Evolutionary conservation across 768 basidiomycete species (phyloP), one percentile per base, ranked within the genome.

Genomic region (Suillus weaverae): DNA sequence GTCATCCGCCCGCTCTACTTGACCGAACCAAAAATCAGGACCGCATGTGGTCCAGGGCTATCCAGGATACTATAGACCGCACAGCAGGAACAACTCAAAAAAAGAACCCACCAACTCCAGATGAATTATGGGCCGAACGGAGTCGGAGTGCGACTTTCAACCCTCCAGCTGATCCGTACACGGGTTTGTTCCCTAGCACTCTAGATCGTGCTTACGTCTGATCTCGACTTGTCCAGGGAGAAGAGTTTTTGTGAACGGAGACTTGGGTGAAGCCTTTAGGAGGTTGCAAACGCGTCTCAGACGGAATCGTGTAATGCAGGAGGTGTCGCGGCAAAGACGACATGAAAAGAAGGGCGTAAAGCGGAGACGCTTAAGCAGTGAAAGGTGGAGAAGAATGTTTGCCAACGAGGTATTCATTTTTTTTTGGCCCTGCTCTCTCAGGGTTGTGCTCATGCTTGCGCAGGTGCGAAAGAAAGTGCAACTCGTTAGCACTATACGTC

Each of bases 341-440:
- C 92, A 94, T 74, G 93, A 93, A 76, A 92, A 94, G 81, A 89
- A 87, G 77, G 92, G 93, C 39, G 85, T 82, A 65, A 93, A 92
- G 75, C 86, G 91, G 66, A 83, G 90, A 66, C 84, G 92, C 67
- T 79, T 94, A 70, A 80, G 79, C 59, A 93, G 91, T 70, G 83
- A 90, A 76, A 84, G 91, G 69, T 94, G 92, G 90, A 84, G 90
- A 73, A 87, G 82, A 70, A 86, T 83, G 65, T 95, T 94, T 76
- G 89, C 92, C 56, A 81, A 92, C 69, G 89, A 92, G 84, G 92
- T 87, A 78, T 68, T 86, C 41, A 66, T 63, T 39, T 22, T 53
- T 30, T 53, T 36, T 64, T 71, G 50, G 66, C 50, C 63, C 60
- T 56, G 62, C 38, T 50, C 51, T 41, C 62, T 71, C 48, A 69